Evolutionary conservation across 2,329 filamentous ascomycete genomes (phyloP).

Genomic region (Septoria linicola): DNA sequence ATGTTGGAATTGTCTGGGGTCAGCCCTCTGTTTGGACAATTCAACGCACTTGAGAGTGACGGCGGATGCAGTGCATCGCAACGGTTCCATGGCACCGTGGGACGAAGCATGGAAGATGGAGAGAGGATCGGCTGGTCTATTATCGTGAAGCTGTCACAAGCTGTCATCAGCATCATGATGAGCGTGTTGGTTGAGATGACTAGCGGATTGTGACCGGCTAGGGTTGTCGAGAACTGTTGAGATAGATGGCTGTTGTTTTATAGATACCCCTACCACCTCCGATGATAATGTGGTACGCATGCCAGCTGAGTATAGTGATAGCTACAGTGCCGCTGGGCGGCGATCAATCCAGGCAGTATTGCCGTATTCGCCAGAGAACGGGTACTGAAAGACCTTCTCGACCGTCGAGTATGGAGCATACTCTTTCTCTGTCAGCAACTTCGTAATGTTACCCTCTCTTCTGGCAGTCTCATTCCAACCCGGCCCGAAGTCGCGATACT

Average conservation of each 20-base stretch:
- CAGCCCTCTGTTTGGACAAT: background rate
- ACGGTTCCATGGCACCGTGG: background rate
- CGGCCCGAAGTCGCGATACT: constrained; percentile 54
- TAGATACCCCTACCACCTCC: background rate
- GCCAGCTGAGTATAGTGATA: background rate
- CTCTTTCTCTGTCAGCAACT: constrained; percentile 45
- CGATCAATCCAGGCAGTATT: constrained; percentile 53
- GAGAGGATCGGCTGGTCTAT: background rate
- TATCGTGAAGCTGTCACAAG: background rate
- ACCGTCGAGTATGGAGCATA: constrained; percentile 43
- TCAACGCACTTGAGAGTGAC: background rate
- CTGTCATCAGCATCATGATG: background rate
- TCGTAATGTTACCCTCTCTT: constrained; percentile 43
- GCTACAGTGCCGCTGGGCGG: constrained; percentile 12
- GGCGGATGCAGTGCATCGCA: background rate
- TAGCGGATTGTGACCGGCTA: background rate
- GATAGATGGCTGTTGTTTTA: background rate
- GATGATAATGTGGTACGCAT: no score
- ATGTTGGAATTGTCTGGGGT: constrained; percentile 1
- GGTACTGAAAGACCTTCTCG: constrained; percentile 49
- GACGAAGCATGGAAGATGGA: no score
- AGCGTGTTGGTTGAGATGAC: background rate
- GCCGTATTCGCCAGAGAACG: constrained; percentile 45
- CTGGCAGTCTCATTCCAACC: constrained; percentile 55
- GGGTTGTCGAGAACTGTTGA: background rate